Evolutionary conservation across 1,284 basidiomycete species (phyloP), one percentile per base, ranked within the genome.

Genomic region (Cryptococcus amylolentus): DNA sequence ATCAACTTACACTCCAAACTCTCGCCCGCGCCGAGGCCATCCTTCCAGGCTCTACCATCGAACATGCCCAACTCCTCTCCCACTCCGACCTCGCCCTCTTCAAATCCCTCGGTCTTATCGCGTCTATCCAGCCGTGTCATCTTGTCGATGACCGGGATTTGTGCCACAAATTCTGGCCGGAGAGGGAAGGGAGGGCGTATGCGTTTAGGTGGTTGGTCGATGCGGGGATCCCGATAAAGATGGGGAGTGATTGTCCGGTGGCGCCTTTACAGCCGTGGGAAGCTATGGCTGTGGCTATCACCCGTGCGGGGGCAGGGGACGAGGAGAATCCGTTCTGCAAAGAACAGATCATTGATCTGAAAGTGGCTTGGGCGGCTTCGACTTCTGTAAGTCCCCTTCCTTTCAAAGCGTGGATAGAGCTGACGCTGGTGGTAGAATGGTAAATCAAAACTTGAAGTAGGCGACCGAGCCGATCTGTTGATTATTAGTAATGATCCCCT

Each of bases 111-210:
- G 67, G 65, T 5, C 55, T 76, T 9, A 65, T 64, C 13, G 73
- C 72, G 2, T 68, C 65, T 3, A 62, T 76, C 13, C 73, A 76
- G 54, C 73, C 73, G 13, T 56, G 62, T n/a, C 71, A 76, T 55
- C 57, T 74, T 23, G 66, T 70, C 41, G 73, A 74, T 51, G 73
- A 76, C 58, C 62, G 66, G 37, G 68, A 72, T 26, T 56, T 71
- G 14, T 64, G 63, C 26, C 54, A 58, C 37, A 59, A 62, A 23
- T 73, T 68, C 56, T 76, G 72, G 72, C 67, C 69, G 4, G 68
- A 65, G 0, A 49, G 71, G 18, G 67, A 68, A 41, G 57, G 62
- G n/a, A 54, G 72, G 9, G 69, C 74, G 10, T 76, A 63, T 52
- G 54, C 72, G 5, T 72, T 70, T 58, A 50, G 57, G 18, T 57